A percentile compares a stretch with the other conserved stretches of the same genome.
Conservation (phyloP, 139 green algal genomes). For the Ettlia oleoabundans region DNA sequence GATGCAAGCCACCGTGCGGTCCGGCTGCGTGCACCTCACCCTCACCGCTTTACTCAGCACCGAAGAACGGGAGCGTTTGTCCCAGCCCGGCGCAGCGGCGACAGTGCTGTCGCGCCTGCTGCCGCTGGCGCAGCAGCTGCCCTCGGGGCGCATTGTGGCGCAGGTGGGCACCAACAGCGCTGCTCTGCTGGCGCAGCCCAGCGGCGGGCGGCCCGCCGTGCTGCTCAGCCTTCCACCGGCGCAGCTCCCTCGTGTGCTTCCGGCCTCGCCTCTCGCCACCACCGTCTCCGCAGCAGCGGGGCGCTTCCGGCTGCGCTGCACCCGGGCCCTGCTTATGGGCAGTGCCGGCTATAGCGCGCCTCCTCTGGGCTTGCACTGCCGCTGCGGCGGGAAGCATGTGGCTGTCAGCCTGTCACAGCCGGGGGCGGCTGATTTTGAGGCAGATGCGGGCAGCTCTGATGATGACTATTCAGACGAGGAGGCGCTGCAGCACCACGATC, state of each 20-base stretch:
- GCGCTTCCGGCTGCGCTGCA: slow-evolving; percentile 14
- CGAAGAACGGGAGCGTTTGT: background rate
- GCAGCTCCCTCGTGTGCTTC: background rate
- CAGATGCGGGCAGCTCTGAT: background rate
- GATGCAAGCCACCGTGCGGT: background rate
- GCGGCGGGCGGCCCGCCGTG: background rate
- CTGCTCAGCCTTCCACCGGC: background rate
- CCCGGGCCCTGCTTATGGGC: slow-evolving; percentile 3
- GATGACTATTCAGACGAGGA: background rate
- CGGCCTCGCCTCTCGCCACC: background rate
- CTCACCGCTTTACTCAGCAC: background rate
- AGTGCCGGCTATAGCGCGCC: background rate
- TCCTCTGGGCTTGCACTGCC: slow-evolving; percentile 11
- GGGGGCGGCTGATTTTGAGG: background rate
- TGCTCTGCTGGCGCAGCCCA: background rate
- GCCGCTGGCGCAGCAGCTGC: background rate
- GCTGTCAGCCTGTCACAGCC: background rate
- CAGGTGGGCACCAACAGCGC: slow-evolving; percentile 11
- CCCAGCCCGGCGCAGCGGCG: background rate
- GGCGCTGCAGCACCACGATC: background rate
- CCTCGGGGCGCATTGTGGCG: background rate
- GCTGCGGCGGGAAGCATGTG: background rate
- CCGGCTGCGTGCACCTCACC: slow-evolving; percentile 29
- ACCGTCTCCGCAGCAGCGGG: background rate
- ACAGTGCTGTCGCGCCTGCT: background rate